A percentile compares a stretch with the other conserved stretches of the same genome.
phyloP scores from a whole-genome alignment of 768 basidiomycete species.

The Macrolepiota albuminosa region DNA sequence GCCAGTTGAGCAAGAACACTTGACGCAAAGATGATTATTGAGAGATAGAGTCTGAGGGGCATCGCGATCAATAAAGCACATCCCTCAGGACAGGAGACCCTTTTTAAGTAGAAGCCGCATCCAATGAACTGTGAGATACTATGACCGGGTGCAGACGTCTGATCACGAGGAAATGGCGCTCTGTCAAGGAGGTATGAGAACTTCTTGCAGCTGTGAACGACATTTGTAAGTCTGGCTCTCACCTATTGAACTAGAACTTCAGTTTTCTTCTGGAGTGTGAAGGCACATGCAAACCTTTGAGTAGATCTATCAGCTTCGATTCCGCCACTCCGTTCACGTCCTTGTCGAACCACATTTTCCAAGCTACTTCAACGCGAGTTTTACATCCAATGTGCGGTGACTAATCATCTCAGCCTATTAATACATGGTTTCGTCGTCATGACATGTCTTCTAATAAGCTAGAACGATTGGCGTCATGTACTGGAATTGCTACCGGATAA shows the following conservation, averaged over 20 bases:
- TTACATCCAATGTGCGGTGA: background rate
- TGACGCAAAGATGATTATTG: background rate
- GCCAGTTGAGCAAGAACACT: slow-evolving; percentile 1
- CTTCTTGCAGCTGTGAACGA: background rate
- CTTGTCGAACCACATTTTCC: background rate
- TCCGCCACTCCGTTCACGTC: background rate
- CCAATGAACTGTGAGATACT: background rate
- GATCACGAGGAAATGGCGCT: slow-evolving; percentile 1
- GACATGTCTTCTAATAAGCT: background rate
- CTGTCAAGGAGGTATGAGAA: background rate
- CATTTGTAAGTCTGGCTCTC: background rate
- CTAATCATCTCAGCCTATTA: background rate
- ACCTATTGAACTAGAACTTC: background rate
- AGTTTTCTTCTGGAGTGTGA: background rate
- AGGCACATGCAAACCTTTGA: background rate
- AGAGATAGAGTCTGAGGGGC: background rate
- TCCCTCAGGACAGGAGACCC: background rate
- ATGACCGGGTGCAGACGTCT: slow-evolving; percentile 4
- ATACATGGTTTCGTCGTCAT: background rate
- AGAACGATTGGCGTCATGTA: background rate
- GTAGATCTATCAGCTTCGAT: background rate
- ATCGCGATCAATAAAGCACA: slow-evolving; percentile 16
- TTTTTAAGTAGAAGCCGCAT: background rate
- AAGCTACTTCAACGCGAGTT: background rate
- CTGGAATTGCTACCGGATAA: background rate